These are phyloP conservation scores for Monotropa hypopitys DNA, from an alignment of 179 eudicot genomes.

Conservation along the genomic window DNA sequence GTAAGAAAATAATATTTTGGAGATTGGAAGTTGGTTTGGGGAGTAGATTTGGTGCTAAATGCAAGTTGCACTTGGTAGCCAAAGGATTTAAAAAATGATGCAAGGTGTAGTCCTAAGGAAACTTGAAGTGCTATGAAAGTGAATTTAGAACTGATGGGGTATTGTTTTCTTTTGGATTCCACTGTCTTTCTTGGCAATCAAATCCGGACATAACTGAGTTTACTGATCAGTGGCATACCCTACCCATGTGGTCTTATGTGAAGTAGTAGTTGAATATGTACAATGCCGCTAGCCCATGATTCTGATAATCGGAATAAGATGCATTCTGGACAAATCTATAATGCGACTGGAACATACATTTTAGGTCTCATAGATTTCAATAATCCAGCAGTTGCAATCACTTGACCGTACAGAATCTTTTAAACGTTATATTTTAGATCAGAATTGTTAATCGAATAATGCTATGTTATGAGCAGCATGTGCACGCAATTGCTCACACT, in stretches of 20 bases:
- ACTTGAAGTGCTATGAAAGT: conserved; percentile 8
- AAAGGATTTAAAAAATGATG: neutral
- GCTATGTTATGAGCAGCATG: neutral
- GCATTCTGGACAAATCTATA: neutral
- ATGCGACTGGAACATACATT: neutral
- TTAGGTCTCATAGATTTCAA: neutral
- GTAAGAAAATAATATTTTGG: conserved; percentile 6
- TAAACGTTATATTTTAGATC: neutral
- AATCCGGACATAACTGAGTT: neutral
- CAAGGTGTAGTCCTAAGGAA: neutral
- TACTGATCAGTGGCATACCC: neutral
- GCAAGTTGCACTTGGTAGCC: neutral
- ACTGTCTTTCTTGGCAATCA: neutral
- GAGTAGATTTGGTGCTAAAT: neutral
- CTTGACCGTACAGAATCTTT: neutral
- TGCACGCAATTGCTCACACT: neutral
- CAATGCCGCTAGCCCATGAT: neutral
- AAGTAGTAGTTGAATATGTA: neutral
- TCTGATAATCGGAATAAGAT: neutral
- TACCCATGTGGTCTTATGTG: neutral
- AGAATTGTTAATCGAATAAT: neutral
- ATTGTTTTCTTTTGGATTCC: neutral
- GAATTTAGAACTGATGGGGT: conserved; percentile 8
- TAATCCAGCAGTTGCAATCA: neutral
- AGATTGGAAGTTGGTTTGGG: conserved; percentile 2